Evolutionary conservation across 768 basidiomycete species (phyloP).

Genomic region (Boletus subcaerulescens): DNA sequence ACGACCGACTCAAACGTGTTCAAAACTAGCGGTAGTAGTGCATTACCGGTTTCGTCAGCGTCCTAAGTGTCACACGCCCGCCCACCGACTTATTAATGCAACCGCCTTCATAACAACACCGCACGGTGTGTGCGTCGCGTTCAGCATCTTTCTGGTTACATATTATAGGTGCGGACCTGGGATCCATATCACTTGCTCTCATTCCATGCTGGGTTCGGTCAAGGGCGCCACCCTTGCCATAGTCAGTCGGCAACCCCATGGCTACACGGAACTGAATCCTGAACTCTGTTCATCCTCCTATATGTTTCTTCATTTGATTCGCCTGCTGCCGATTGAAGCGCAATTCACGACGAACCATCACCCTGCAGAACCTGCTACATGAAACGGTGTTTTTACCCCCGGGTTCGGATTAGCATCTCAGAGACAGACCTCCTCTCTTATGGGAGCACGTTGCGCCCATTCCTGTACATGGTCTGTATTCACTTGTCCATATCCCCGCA

Average conservation of each 20-base stretch:
- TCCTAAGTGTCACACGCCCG: slow-evolving; percentile 13
- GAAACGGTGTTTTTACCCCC: not conserved
- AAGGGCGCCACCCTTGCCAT: too few relatives aligned
- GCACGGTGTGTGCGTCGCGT: too few relatives aligned
- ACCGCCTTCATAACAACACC: too few relatives aligned
- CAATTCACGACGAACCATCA: slow-evolving; percentile 1
- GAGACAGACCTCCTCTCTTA: not conserved
- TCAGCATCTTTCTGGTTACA: not conserved
- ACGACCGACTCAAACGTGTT: slow-evolving; percentile 5
- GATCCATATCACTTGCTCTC: not conserved
- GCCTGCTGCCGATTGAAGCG: slow-evolving; percentile 1
- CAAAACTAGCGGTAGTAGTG: not conserved
- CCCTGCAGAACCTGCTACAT: slow-evolving; percentile 4
- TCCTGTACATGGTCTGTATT: not conserved
- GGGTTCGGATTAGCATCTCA: not conserved
- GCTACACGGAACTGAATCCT: slow-evolving; percentile 3
- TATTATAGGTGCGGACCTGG: not conserved
- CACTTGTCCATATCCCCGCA: slow-evolving; percentile 5
- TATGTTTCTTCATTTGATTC: slow-evolving; percentile 20
- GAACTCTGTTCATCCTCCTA: slow-evolving; percentile 9
- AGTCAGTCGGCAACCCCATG: not conserved
- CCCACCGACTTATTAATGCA: not conserved
- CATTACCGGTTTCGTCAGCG: slow-evolving; percentile 4
- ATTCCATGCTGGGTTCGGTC: not conserved
- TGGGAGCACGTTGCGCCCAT: not conserved